Conservation (phyloP, 1,284 basidiomycete species). For the Mycosarcoma maydis region DNA sequence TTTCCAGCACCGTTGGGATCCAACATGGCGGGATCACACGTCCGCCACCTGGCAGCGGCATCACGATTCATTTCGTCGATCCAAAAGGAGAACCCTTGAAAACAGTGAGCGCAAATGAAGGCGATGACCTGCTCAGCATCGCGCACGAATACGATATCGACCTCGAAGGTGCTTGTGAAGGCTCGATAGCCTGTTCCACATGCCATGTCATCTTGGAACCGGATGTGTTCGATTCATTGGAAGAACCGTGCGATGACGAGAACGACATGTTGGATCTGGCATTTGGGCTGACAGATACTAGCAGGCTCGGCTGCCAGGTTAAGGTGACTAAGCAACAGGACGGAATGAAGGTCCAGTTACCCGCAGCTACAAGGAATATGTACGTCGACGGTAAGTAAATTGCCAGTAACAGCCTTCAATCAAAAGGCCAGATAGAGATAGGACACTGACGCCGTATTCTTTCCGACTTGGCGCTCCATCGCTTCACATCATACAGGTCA, state of each 20-base stretch:
- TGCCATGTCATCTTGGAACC: constrained; percentile 91
- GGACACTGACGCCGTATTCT: not conserved
- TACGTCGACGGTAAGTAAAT: constrained; percentile 82
- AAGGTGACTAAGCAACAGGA: constrained; percentile 82
- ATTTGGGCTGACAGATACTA: constrained; percentile 89
- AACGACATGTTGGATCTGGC: constrained; percentile 94
- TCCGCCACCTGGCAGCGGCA: constrained; percentile 73
- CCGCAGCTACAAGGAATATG: constrained; percentile 95
- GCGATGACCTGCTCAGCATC: constrained; percentile 88
- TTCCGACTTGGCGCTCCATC: not conserved
- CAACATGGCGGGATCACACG: constrained; percentile 71
- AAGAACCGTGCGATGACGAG: constrained; percentile 95
- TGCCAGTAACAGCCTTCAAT: too few relatives aligned
- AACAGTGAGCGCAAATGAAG: constrained; percentile 90
- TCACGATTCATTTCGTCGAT: constrained; percentile 89
- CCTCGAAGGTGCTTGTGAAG: constrained; percentile 95
- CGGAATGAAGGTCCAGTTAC: constrained; percentile 85
- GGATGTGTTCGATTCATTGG: constrained; percentile 82
- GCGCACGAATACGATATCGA: constrained; percentile 97
- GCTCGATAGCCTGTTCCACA: constrained; percentile 95
- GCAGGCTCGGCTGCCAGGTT: constrained; percentile 79
- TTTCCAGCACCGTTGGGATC: constrained; percentile 1
- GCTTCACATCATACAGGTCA: constrained; percentile 17
- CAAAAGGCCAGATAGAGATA: not conserved
- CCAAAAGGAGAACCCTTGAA: constrained; percentile 83